Percentiles rank a stretch among this genome's conserved stretches.
Conservation (phyloP, 2,329 filamentous ascomycete genomes). For the Pseudocercospora eumusae region DNA sequence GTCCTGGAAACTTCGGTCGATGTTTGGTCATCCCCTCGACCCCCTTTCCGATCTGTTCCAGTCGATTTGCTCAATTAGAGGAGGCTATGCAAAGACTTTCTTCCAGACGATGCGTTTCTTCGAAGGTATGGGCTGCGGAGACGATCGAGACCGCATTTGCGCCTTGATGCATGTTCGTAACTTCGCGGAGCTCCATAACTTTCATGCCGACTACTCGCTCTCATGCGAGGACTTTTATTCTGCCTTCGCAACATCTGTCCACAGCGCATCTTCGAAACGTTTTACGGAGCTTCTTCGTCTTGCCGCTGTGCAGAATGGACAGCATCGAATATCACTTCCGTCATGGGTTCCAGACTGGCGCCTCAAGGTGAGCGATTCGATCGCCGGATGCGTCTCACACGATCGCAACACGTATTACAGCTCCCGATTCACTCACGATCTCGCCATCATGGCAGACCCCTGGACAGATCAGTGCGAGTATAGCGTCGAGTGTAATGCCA, state of each 20-base stretch:
- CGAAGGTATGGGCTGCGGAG: not conserved
- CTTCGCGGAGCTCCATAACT: not conserved
- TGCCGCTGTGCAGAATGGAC: not conserved
- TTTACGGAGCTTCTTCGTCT: not conserved
- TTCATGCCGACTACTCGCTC: not conserved
- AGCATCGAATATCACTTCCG: not conserved
- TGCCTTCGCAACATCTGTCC: not conserved
- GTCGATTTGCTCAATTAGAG: not conserved
- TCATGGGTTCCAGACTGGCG: conserved; percentile 4
- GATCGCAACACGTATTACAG: not conserved
- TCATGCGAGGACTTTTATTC: not conserved
- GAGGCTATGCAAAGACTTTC: not conserved
- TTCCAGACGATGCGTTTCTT: not conserved
- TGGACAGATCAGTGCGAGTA: not conserved
- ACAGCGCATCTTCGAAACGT: not conserved
- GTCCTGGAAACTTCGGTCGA: too few relatives aligned
- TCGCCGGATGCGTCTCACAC: not conserved
- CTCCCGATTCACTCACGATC: not conserved
- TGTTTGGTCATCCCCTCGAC: not conserved
- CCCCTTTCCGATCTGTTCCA: not conserved
- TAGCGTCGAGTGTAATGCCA: not conserved
- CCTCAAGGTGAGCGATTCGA: not conserved
- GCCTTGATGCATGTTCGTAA: not conserved
- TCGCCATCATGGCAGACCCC: not conserved
- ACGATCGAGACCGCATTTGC: not conserved